A percentile compares a stretch with the other conserved stretches of the same genome.
phyloP scores from a whole-genome alignment of 306 rosid genomes.

The Corylus americana region DNA sequence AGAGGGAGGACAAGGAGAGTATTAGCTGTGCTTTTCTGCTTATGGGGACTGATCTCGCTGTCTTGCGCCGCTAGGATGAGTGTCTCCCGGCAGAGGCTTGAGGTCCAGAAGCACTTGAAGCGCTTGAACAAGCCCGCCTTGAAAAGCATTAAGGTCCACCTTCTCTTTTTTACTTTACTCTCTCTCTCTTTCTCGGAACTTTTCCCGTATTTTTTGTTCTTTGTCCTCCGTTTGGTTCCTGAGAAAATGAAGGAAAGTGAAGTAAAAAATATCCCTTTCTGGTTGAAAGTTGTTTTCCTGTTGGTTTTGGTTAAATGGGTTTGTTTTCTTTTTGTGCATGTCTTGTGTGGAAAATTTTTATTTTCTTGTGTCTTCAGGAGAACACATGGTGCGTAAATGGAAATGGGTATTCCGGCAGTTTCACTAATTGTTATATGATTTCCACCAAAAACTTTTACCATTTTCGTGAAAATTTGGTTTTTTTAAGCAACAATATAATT shows the following conservation, averaged over 20 bases:
- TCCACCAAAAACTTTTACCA: not conserved
- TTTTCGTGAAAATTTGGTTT: constrained; percentile 26
- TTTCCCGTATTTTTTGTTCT: constrained; percentile 5
- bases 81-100: constrained; percentile 72
- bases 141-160: constrained; percentile 73
- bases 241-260: constrained; percentile 20
- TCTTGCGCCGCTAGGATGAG: constrained; percentile 66
- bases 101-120: constrained; percentile 73
- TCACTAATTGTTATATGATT: not conserved
- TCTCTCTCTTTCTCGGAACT: constrained; percentile 1
- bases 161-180: not conserved
- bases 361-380: constrained; percentile 6
- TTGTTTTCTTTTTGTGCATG: not conserved
- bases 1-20: constrained; percentile 29
- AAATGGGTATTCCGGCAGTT: constrained; percentile 1
- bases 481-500: not conserved
- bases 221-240: constrained; percentile 25
- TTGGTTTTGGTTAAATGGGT: constrained; percentile 2
- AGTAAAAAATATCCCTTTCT: not conserved
- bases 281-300: not conserved
- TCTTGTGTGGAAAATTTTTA: not conserved
- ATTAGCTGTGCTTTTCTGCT: constrained; percentile 34
- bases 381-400: constrained; percentile 15
- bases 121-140: constrained; percentile 86
- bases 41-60: constrained; percentile 52